Base-by-base conservation (phyloP, 2,329 filamentous ascomycete genomes). In the Colletotrichum liaoningense region DNA sequence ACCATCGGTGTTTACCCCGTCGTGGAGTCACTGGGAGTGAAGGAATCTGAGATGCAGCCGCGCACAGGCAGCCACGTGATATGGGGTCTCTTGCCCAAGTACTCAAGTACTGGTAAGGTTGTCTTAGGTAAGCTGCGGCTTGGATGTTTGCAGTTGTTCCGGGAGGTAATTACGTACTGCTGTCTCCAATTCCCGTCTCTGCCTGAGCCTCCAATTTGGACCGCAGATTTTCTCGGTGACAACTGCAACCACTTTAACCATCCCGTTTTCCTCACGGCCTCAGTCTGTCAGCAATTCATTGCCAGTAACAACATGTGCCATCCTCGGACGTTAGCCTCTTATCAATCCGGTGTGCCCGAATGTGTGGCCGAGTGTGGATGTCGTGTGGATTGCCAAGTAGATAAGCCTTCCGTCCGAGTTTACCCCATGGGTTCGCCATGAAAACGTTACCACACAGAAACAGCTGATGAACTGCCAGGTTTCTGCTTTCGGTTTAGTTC, bases 371-470 rank as follows among this genome's bases (percentile, higher is more conserved):
- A 73, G 33, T 66, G 70, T 73, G 70, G 67, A 62, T 66, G 28
- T 46, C 60, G 28, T 70, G 60, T 56, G 67, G 54, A 4, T 56
- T 62, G 70, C 70, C 70, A 73, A 73, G 70, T 49, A 73, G 70
- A 73, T 73, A 73, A 73, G 70, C 70, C 70, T 70, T 70, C 56
- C 19, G 56, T 26, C 59, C 67, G 46, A 65, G 33, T 42, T 24
- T 73, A 73, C 70, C 70, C 70, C 70, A 73, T 73, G 70, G 70
- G 70, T 70, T 73, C 70, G 52, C 60, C 63, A 22, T 49, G 67
- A 73, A 73, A 73, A 54, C 67, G 70, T 73, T 73, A 73, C 70
- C 55, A 70, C 28, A 73, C 70, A 73, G 70, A 73, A 73, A 70
- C 70, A 70, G 38, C 55, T 73, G 70, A 73, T 73, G 60, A 24